phyloP scores from a whole-genome alignment of 805 yeast genomes.

The Debaryomyces tyrocola region DNA sequence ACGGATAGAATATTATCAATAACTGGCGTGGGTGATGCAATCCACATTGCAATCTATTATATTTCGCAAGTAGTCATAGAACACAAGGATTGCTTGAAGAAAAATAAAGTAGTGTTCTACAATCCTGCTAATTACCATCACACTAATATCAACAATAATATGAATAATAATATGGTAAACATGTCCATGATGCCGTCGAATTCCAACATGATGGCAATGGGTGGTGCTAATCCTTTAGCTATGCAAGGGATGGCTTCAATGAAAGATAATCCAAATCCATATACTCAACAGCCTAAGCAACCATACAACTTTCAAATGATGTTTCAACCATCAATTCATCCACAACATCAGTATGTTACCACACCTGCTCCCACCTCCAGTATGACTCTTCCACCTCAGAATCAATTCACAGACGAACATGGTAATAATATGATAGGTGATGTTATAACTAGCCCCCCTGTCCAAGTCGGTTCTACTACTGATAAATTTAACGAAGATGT shows the following conservation, averaged over 20 bases:
- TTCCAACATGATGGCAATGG: conserved; percentile 20
- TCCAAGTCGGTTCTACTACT: conserved; percentile 29
- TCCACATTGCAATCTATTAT: conserved; percentile 79
- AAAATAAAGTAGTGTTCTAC: conserved; percentile 56
- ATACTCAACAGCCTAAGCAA: conserved; percentile 16
- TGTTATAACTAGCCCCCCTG: conserved; percentile 41
- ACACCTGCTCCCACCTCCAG: conserved; percentile 10
- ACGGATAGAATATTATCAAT: conserved; percentile 74
- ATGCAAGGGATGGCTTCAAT: conserved; percentile 13
- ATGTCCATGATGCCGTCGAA: conserved; percentile 14
- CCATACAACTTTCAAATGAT: conserved; percentile 40
- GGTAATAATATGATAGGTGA: conserved; percentile 46
- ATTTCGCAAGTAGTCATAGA: conserved; percentile 67
- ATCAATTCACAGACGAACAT: conserved; percentile 42
- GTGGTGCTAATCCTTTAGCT: conserved; percentile 15
- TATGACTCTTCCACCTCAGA: conserved; percentile 29
- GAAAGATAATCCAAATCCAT: conserved; percentile 13
- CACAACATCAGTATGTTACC: conserved; percentile 26
- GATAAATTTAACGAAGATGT: conserved; percentile 68
- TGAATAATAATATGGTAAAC: conserved; percentile 14
- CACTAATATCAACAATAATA: conserved; percentile 5
- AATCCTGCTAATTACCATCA: conserved; percentile 52
- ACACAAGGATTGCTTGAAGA: conserved; percentile 52
- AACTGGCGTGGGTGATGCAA: conserved; percentile 81
- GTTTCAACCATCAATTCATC: conserved; percentile 40